phyloP scores from a whole-genome alignment of 2,329 filamentous ascomycete species.

The Colletotrichum nymphaeae region DNA sequence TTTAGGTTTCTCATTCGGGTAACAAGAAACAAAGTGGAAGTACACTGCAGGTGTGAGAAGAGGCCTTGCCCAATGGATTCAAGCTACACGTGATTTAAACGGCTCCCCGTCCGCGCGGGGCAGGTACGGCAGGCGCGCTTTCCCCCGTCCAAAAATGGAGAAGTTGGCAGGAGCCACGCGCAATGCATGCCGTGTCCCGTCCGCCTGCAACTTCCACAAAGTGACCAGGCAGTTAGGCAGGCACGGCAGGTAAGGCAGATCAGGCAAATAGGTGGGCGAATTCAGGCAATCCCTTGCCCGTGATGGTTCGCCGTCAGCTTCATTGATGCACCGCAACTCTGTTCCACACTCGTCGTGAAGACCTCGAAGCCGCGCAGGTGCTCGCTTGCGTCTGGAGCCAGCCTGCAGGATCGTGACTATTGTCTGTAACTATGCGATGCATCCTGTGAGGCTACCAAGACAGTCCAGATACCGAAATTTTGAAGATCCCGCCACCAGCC shows the following conservation, averaged over 20 bases:
- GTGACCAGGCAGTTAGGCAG: background rate
- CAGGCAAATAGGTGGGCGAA: background rate
- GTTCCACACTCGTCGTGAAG: background rate
- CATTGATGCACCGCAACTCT: background rate
- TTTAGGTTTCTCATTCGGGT: background rate
- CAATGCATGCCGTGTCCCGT: background rate
- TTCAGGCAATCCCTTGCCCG: too few species aligned
- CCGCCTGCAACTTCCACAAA: background rate
- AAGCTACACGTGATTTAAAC: background rate
- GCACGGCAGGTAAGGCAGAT: background rate
- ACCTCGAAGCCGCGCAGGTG: constrained; percentile 9
- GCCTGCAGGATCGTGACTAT: constrained; percentile 24
- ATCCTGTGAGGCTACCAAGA: constrained; percentile 37
- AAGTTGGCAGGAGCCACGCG: background rate
- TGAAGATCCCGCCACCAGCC: background rate
- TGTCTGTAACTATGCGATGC: constrained; percentile 38
- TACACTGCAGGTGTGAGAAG: background rate
- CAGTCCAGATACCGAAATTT: constrained; percentile 31
- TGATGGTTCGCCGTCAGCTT: background rate
- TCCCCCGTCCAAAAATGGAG: background rate
- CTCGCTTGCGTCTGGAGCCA: background rate
- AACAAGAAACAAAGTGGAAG: background rate
- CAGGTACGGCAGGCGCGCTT: background rate
- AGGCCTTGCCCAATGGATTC: background rate
- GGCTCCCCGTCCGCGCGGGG: background rate